phyloP scores from a whole-genome alignment of 495 filamentous ascomycete genomes.

The Hypomontagnella monticulosa region DNA sequence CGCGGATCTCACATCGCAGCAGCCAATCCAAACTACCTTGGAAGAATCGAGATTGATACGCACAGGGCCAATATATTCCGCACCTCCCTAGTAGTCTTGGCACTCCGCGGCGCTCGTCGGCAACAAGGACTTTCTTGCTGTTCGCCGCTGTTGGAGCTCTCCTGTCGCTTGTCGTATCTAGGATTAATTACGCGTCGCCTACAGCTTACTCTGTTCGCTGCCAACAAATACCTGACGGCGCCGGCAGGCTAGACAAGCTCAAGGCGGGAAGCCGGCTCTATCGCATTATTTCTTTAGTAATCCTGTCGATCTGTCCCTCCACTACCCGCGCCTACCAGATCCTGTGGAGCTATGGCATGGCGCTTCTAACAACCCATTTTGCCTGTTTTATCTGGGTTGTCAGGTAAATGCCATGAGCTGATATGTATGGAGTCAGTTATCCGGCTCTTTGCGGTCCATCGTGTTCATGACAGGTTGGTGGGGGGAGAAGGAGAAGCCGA shows the following conservation, averaged over 20 bases:
- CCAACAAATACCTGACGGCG: constrained; percentile 25
- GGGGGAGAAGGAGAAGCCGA: constrained; percentile 5
- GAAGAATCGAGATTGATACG: constrained; percentile 39
- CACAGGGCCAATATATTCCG: constrained; percentile 38
- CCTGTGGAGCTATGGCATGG: constrained; percentile 5
- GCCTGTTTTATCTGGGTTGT: constrained; percentile 20
- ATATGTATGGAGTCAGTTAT: constrained; percentile 2
- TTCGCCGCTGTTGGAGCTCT: constrained; percentile 16
- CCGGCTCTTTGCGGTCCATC: constrained; percentile 12
- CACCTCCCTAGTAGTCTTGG: constrained; percentile 38
- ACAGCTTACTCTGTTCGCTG: constrained; percentile 41
- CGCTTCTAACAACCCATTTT: constrained; percentile 21
- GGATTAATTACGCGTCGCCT: constrained; percentile 36
- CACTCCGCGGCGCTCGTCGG: constrained; percentile 32
- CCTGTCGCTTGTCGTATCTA: constrained; percentile 20
- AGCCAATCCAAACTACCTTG: constrained; percentile 28
- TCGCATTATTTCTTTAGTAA: constrained; percentile 39
- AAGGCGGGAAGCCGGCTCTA: constrained; percentile 31
- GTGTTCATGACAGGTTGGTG: constrained; percentile 5
- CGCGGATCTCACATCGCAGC: neutral
- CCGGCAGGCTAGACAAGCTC: constrained; percentile 16
- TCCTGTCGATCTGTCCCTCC: constrained; percentile 34
- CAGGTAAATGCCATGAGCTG: constrained; percentile 22
- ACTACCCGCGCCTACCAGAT: constrained; percentile 22
- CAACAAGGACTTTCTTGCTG: constrained; percentile 26